phyloP scores from a whole-genome alignment of 164 flowering plant genomes.

The Macadamia tetraphylla region DNA sequence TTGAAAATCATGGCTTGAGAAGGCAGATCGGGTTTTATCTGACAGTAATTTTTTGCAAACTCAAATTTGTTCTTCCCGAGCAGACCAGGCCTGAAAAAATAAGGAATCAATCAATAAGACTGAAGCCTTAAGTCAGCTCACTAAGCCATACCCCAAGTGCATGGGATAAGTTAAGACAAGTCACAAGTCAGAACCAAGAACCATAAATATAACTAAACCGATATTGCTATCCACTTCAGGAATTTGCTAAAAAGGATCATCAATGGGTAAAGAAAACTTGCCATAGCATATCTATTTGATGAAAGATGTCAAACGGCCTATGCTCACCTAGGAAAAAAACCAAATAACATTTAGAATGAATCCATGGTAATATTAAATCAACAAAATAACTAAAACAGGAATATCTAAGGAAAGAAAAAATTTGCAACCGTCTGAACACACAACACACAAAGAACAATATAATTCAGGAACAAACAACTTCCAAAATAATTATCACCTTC shows the following conservation, averaged over 20 bases:
- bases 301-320: conserved; percentile 96
- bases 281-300: conserved; percentile 95
- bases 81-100: conserved; percentile 73
- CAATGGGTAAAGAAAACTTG: conserved; percentile 28
- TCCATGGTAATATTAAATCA: background rate
- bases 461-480: background rate
- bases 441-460: background rate
- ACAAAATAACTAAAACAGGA: background rate
- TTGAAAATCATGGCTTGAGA: conserved; percentile 52
- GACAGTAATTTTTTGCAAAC: conserved; percentile 82
- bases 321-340: conserved; percentile 60
- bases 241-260: background rate
- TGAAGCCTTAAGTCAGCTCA: background rate
- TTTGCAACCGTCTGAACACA: background rate
- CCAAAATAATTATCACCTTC: no score
- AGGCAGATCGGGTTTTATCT: conserved; percentile 30
- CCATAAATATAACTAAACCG: no score
- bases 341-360: conserved; percentile 25
- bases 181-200: no score
- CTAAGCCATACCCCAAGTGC: no score
- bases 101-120: conserved; percentile 8
- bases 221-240: no score
- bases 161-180: no score
- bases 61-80: conserved; percentile 80
- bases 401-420: conserved; percentile 1